These are phyloP conservation scores for Pseudozyma sp. DNA, from an alignment of 1,284 basidiomycete genomes.

Conservation along the genomic window DNA sequence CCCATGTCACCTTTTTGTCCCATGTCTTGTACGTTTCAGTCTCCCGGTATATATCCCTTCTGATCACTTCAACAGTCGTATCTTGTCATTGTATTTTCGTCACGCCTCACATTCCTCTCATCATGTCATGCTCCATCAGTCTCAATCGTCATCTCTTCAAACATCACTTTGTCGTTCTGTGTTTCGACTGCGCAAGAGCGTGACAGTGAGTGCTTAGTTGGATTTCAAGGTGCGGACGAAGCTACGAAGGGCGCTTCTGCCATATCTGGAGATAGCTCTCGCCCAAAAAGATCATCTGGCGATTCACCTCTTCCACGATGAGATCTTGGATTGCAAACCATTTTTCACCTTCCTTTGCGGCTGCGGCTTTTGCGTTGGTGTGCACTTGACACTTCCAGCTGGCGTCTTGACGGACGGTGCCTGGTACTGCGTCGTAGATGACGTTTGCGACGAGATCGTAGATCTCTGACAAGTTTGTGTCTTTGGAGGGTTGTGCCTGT, in stretches of 20 bases:
- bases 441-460: constrained; percentile 98
- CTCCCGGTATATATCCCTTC: constrained; percentile 25
- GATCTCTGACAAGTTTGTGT: constrained; percentile 72
- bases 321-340: constrained; percentile 98
- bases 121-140: constrained; percentile 1
- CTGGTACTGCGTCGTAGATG: constrained; percentile 91
- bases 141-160: neutral
- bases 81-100: constrained; percentile 17
- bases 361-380: constrained; percentile 48
- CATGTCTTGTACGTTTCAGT: neutral
- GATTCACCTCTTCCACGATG: constrained; percentile 91
- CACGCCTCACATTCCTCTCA: constrained; percentile 4
- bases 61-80: constrained; percentile 34
- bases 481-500: constrained; percentile 25
- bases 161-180: neutral
- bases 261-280: constrained; percentile 83
- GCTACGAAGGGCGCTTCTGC: constrained; percentile 11
- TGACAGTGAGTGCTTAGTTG: neutral
- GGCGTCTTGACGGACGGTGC: constrained; percentile 86
- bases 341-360: constrained; percentile 73
- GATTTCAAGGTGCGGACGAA: too few species aligned
- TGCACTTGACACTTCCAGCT: constrained; percentile 94
- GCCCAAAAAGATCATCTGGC: constrained; percentile 97
- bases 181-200: too few species aligned
- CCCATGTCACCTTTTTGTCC: constrained; percentile 2